phyloP scores from a whole-genome alignment of 129 eudicot genomes.

The Deinandra increscens region DNA sequence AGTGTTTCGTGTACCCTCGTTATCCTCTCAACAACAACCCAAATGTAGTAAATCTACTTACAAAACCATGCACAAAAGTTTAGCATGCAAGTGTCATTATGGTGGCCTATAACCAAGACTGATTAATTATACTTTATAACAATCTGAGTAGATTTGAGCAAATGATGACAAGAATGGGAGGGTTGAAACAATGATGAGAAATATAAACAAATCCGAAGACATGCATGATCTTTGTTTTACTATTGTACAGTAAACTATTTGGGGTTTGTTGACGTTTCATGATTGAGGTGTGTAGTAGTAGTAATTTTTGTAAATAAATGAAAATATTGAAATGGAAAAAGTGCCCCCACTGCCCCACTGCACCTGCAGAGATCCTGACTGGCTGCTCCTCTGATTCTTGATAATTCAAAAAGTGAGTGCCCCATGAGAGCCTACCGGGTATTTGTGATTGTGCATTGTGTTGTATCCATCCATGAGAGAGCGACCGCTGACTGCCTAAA shows the following conservation, averaged over 20 bases:
- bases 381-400: constrained; percentile 27
- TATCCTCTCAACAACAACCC: too few relatives aligned
- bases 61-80: too few relatives aligned
- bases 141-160: neutral
- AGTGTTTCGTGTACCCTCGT: too few relatives aligned
- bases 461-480: constrained; percentile 44
- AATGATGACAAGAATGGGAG: neutral
- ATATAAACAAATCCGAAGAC: constrained; percentile 18
- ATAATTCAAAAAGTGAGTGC: constrained; percentile 42
- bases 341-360: constrained; percentile 31
- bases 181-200: neutral
- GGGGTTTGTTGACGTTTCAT: constrained; percentile 29
- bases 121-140: neutral
- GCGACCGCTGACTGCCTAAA: constrained; percentile 40
- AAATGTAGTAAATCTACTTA: too few relatives aligned
- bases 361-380: constrained; percentile 30
- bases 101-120: too few relatives aligned
- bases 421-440: constrained; percentile 43
- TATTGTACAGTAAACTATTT: constrained; percentile 16
- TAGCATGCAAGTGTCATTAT: too few relatives aligned
- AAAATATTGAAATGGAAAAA: neutral
- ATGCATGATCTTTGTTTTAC: constrained; percentile 3
- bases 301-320: constrained; percentile 22
- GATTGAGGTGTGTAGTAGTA: constrained; percentile 21
- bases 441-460: constrained; percentile 42